Conservation (phyloP, 129 eudicot species). For the Artemisia tridentata region DNA sequence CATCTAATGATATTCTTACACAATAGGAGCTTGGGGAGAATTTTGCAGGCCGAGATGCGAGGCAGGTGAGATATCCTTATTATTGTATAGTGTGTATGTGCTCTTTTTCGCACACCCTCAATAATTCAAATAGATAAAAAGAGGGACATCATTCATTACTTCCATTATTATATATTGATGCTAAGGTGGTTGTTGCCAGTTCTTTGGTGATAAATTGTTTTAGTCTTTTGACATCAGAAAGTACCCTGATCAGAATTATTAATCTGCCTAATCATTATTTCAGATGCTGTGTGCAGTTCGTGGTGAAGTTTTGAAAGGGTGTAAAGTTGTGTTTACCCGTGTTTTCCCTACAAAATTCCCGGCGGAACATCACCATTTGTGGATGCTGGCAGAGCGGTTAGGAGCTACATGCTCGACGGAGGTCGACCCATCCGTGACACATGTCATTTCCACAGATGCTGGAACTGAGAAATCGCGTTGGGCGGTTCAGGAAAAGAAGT, state of each 20-base stretch:
- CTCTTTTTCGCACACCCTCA: not conserved
- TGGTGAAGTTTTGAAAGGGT: constrained; percentile 62
- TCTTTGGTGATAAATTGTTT: not conserved
- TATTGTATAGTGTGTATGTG: not conserved
- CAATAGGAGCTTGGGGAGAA: constrained; percentile 38
- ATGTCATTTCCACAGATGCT: constrained; percentile 39
- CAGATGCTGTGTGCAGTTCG: constrained; percentile 64
- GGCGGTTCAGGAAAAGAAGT: constrained; percentile 70
- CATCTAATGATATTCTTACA: constrained; percentile 11
- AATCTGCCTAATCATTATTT: constrained; percentile 9
- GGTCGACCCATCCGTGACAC: constrained; percentile 40
- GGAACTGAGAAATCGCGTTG: constrained; percentile 54
- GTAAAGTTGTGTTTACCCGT: constrained; percentile 45
- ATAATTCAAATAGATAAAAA: not conserved
- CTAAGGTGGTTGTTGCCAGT: not conserved
- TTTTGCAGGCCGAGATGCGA: constrained; percentile 55
- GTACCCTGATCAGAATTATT: constrained; percentile 1
- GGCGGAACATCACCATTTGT: constrained; percentile 25
- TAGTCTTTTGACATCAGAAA: not conserved
- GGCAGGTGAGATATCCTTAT: constrained; percentile 48
- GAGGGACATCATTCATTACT: not conserved
- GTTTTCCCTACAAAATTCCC: constrained; percentile 29
- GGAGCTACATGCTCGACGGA: constrained; percentile 53
- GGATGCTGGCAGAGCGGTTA: constrained; percentile 60
- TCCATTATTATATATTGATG: constrained; percentile 5